phyloP scores from a whole-genome alignment of 805 yeast species.

The Yarrowia sp. region DNA sequence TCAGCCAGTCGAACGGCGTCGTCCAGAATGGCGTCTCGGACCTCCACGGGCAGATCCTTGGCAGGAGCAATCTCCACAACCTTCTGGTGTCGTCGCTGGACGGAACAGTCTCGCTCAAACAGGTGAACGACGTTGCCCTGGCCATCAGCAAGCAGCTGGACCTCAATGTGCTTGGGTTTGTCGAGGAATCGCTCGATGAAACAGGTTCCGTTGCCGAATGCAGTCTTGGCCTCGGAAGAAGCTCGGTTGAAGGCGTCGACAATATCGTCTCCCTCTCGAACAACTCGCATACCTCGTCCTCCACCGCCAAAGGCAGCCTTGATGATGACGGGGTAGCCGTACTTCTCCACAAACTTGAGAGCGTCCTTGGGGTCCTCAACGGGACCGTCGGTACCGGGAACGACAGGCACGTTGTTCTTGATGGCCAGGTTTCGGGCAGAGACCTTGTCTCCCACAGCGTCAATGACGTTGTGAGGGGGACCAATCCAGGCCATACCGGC shows the following conservation, averaged over 20 bases:
- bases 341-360: constrained; percentile 71
- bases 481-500: constrained; percentile 97
- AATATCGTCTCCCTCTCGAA: constrained; percentile 92
- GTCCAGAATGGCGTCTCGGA: constrained; percentile 88
- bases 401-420: constrained; percentile 84
- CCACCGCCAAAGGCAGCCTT: constrained; percentile 99
- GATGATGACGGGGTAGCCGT: constrained; percentile 96
- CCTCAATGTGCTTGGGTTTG: constrained; percentile 97
- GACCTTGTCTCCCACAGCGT: constrained; percentile 96
- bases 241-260: constrained; percentile 94
- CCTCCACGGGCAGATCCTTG: constrained; percentile 78
- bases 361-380: constrained; percentile 84
- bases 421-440: constrained; percentile 89
- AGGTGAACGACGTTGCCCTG: constrained; percentile 94
- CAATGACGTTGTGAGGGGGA: constrained; percentile 86
- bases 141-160: constrained; percentile 90
- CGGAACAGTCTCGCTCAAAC: constrained; percentile 99
- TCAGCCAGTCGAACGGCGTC: constrained; percentile 95
- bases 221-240: constrained; percentile 87
- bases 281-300: constrained; percentile 99
- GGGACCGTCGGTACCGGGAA: constrained; percentile 98
- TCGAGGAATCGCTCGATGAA: constrained; percentile 94
- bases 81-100: constrained; percentile 98
- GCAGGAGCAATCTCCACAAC: constrained; percentile 99
- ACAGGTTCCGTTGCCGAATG: constrained; percentile 99